Conservation (phyloP, 306 rosid species). For the Lotus japonicus region DNA sequence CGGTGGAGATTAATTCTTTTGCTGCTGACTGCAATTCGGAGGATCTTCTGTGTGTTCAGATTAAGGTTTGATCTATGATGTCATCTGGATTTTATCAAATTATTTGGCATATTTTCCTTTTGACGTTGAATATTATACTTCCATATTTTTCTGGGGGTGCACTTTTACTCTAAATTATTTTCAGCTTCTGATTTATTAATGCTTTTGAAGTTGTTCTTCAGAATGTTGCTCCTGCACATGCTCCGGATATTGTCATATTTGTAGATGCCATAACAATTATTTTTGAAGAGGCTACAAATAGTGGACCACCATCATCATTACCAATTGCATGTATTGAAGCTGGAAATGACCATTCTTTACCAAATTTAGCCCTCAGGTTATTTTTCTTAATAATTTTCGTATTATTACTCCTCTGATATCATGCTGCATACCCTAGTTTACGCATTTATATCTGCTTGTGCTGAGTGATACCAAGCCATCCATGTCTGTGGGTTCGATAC, state of each 20-base stretch:
- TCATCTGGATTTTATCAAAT: constrained; percentile 9
- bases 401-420: not conserved
- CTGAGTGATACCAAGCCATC: not conserved
- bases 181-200: constrained; percentile 3
- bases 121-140: too few relatives aligned
- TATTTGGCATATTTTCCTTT: not conserved
- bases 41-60: constrained; percentile 84
- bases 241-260: constrained; percentile 70
- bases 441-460: not conserved
- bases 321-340: constrained; percentile 90
- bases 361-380: constrained; percentile 91
- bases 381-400: constrained; percentile 15
- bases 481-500: not conserved
- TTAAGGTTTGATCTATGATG: constrained; percentile 62
- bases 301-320: constrained; percentile 59
- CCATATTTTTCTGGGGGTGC: not conserved
- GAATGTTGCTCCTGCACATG: constrained; percentile 86
- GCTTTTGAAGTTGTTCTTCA: constrained; percentile 36
- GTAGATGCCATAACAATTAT: constrained; percentile 91
- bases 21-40: constrained; percentile 94
- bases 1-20: constrained; percentile 82
- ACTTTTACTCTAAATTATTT: too few relatives aligned
- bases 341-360: constrained; percentile 77
- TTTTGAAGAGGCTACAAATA: constrained; percentile 80
- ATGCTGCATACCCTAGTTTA: not conserved